Evolutionary conservation across 2,329 filamentous ascomycete species (phyloP), one percentile per base, ranked within the genome.

Genomic region (Beauveria brongniartii): DNA sequence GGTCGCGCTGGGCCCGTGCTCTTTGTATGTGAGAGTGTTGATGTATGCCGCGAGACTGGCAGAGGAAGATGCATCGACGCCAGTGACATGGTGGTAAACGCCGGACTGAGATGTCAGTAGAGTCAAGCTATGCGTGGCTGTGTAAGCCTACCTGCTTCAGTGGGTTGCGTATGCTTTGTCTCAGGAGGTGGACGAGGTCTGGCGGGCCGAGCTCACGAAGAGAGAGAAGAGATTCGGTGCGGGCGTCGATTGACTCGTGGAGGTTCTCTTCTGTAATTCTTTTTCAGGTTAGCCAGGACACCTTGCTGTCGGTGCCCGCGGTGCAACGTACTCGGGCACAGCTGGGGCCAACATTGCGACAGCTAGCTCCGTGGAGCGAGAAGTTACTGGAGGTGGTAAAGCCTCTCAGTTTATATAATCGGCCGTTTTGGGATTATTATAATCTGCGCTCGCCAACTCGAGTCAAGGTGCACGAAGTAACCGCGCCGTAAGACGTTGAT

Each of bases 31-130:
- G 63, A 99, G 82, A 44, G 93, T 97, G 75, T 97, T 99, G 77
- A 99, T 96, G 76, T 99, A 99, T 67, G 94, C 94, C 46, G 94
- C 94, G 63, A 99, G 79, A 76, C 93, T 97, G 62, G 94, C 94
- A 10, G 94, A 97, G 7, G 94, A 97, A 2, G 94, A 99, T 54
- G 94, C 94, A 77, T 99, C 94, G 71, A 97, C 88, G 63, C 94
- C 94, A 44, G 92, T 96, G 68, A 97, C 92, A 86, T 99, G 94
- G 74, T 99, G 94, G 73, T 99, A 99, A 61, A 97, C 88, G 63
- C 94, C 94, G 64, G 87, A 87, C 90, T 97, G 67, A 58, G 1
- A 16, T 5, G 46, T 63, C 14, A 64, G 53, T 14, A 26, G 18
- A n/a, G 14, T 41, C 3, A 28, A 24, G 16, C 8, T 12, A 44